A percentile compares a stretch with the other conserved stretches of the same genome.
These are phyloP conservation scores for Wickerhamiella azymoides DNA, from an alignment of 805 yeast genomes.

Conservation along the genomic window DNA sequence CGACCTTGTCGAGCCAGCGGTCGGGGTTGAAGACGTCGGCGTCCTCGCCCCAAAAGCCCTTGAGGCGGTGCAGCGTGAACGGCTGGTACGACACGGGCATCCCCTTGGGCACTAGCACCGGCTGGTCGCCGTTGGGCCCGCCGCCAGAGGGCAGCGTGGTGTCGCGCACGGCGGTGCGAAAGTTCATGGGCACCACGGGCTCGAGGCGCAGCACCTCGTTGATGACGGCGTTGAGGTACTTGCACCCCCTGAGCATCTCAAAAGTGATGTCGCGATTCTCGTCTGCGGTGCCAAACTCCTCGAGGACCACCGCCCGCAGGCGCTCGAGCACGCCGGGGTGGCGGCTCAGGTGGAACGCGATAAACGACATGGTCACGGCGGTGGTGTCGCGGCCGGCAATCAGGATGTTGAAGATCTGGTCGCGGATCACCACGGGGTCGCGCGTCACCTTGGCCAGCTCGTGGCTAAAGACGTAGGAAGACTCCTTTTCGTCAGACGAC, in stretches of 20 bases:
- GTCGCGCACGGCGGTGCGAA: slow-evolving; percentile 29
- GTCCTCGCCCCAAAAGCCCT: slow-evolving; percentile 29
- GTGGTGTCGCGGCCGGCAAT: slow-evolving; percentile 38
- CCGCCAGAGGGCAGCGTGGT: slow-evolving; percentile 37
- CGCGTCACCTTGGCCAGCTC: slow-evolving; percentile 33
- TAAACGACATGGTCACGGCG: slow-evolving; percentile 31
- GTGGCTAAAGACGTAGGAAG: slow-evolving; percentile 28
- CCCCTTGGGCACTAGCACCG: slow-evolving; percentile 29
- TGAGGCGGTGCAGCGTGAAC: slow-evolving; percentile 29
- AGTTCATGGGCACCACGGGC: slow-evolving; percentile 35
- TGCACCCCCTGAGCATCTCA: slow-evolving; percentile 32
- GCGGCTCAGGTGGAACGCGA: slow-evolving; percentile 29
- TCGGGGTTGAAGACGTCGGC: slow-evolving; percentile 31
- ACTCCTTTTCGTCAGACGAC: slow-evolving; percentile 21
- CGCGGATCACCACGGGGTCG: slow-evolving; percentile 31
- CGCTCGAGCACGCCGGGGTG: slow-evolving; percentile 26
- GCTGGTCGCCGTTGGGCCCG: slow-evolving; percentile 27
- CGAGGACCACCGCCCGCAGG: slow-evolving; percentile 22
- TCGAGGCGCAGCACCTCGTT: slow-evolving; percentile 33
- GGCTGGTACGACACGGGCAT: slow-evolving; percentile 26
- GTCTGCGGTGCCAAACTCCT: slow-evolving; percentile 13
- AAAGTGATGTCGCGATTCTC: slow-evolving; percentile 25
- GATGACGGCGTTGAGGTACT: slow-evolving; percentile 30
- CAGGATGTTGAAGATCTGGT: slow-evolving; percentile 32
- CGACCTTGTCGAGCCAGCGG: slow-evolving; percentile 28